Percentiles rank a stretch among this genome's conserved stretches.
phyloP scores from a whole-genome alignment of 179 eudicot genomes.

The Sideroxylon spinosum region DNA sequence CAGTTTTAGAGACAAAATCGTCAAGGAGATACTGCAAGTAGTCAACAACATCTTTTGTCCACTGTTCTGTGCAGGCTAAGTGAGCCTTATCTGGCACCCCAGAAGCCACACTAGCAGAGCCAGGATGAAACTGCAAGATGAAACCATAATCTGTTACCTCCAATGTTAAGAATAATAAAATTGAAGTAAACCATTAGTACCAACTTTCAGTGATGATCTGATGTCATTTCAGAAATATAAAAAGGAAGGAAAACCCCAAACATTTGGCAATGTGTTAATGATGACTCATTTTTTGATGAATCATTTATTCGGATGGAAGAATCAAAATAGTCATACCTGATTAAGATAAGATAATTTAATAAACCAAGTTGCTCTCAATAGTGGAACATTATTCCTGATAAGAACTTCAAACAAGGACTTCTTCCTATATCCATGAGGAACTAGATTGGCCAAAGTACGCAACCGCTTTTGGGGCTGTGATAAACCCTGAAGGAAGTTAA shows the following conservation, averaged over 20 bases:
- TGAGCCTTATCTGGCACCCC: constrained; percentile 65
- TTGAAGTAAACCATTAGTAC: no score
- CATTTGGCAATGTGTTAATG: background rate
- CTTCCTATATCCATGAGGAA: constrained; percentile 84
- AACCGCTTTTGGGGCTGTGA: constrained; percentile 90
- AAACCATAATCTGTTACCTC: constrained; percentile 7
- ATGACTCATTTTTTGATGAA: no score
- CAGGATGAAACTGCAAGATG: constrained; percentile 65
- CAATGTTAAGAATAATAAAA: no score
- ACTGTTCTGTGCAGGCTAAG: constrained; percentile 77
- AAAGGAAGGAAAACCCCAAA: background rate
- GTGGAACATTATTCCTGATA: constrained; percentile 78
- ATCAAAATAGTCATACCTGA: constrained; percentile 50
- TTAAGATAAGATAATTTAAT: constrained; percentile 92
- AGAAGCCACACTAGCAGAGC: constrained; percentile 47
- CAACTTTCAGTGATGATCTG: no score
- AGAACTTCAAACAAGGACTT: constrained; percentile 79
- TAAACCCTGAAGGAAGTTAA: constrained; percentile 58
- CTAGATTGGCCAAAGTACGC: constrained; percentile 79
- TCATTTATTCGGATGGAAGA: no score
- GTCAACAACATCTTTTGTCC: constrained; percentile 92
- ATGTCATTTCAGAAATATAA: no score
- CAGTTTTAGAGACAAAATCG: constrained; percentile 53
- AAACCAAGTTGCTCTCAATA: constrained; percentile 96
- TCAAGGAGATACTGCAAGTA: constrained; percentile 81